phyloP scores from a whole-genome alignment of 2,329 filamentous ascomycete genomes.

The Aspergillus calidoustus region DNA sequence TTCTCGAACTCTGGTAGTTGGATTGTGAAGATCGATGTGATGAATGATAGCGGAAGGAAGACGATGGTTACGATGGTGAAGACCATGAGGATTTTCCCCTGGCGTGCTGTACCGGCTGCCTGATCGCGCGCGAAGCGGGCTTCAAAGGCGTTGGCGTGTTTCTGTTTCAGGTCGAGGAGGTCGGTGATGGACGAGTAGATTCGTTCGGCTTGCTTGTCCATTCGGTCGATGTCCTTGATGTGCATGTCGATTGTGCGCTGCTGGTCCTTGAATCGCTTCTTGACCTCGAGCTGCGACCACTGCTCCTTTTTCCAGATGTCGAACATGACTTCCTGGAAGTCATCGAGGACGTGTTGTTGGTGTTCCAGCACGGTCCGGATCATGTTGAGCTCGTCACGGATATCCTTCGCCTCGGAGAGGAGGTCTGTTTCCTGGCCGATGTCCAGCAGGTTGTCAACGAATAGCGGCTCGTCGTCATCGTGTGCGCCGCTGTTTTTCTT shows the following conservation, averaged over 20 bases:
- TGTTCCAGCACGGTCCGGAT: conserved; percentile 51
- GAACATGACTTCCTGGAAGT: conserved; percentile 42
- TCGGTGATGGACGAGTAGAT: conserved; percentile 66
- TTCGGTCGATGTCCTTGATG: conserved; percentile 64
- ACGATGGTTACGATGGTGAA: conserved; percentile 65
- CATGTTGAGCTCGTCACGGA: conserved; percentile 70
- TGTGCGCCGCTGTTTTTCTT: conserved; percentile 16
- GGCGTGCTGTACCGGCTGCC: conserved; percentile 62
- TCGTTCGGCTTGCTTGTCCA: conserved; percentile 65
- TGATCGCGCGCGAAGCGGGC: conserved; percentile 63
- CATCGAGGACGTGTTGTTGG: conserved; percentile 41
- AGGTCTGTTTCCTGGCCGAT: conserved; percentile 66
- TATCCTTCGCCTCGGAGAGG: conserved; percentile 68
- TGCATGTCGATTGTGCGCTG: conserved; percentile 62
- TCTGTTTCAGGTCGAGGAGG: conserved; percentile 70
- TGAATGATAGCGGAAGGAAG: conserved; percentile 61
- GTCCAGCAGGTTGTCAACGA: conserved; percentile 50
- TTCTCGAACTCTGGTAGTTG: conserved; percentile 54
- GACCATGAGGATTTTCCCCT: conserved; percentile 63
- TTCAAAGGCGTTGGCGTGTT: conserved; percentile 70
- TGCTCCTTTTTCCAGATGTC: conserved; percentile 41
- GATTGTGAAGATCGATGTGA: conserved; percentile 61
- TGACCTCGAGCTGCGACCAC: conserved; percentile 52
- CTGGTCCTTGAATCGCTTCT: conserved; percentile 61
- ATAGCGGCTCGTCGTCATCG: conserved; percentile 52